phyloP scores from a whole-genome alignment of 2,329 filamentous ascomycete species.

The Claviceps capensis region DNA sequence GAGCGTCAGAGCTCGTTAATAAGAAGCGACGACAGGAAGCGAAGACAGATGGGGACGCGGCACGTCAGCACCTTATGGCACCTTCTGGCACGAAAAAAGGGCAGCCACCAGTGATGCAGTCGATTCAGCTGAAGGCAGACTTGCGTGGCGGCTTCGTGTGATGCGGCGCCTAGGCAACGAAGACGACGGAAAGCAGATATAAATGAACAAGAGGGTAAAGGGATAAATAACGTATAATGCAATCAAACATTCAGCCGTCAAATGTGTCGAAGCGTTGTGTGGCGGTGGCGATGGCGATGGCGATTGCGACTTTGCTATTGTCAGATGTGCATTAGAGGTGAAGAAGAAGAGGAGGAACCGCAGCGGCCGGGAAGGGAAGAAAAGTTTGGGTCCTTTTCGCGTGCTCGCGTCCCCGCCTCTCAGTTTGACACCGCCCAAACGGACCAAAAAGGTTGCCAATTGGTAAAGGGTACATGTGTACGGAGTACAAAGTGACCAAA shows the following conservation, averaged over 20 bases:
- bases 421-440: too few relatives aligned
- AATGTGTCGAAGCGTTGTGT: neutral
- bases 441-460: too few relatives aligned
- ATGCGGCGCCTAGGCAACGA: too few relatives aligned
- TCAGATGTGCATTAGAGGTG: neutral
- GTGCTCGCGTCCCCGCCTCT: too few relatives aligned
- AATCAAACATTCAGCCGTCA: neutral
- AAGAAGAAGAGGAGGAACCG: neutral
- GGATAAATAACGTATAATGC: neutral
- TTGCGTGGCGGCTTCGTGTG: neutral
- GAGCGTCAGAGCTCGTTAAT: neutral
- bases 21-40: neutral
- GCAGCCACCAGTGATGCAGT: neutral
- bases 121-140: neutral
- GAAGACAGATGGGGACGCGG: constrained; percentile 2
- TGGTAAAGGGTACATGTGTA: too few relatives aligned
- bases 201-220: neutral
- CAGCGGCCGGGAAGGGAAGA: neutral
- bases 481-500: too few relatives aligned
- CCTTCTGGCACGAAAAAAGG: neutral
- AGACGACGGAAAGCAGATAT: neutral
- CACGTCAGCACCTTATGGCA: neutral
- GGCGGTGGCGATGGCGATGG: too few relatives aligned
- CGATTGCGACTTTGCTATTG: neutral
- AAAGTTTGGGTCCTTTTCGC: too few relatives aligned